Base-by-base conservation (phyloP, 1,284 basidiomycete species). In the Baeospora myosura region DNA sequence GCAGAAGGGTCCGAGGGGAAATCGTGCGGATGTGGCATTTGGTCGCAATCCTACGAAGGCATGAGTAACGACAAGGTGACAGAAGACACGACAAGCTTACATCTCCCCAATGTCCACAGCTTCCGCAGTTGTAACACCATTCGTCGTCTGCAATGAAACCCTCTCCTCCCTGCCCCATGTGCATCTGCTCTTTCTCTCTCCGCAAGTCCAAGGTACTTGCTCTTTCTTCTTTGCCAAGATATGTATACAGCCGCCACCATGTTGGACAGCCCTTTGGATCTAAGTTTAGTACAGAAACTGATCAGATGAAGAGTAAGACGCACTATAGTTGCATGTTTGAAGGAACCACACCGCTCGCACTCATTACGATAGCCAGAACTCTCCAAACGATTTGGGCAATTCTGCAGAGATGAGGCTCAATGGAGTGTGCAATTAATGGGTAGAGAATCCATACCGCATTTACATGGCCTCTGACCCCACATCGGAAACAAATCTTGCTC, bases 121-220 rank as follows among this genome's bases (percentile, higher is more conserved):
- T 62, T 20, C 87, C 89, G 54, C 92, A 96, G 55, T 91, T 92
- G 64, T 93, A 93, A 61, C 92, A 96, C 82, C 84, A 91, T 45
- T 76, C 68, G 51, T 83, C 82, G 42, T 65, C 66, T 6, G 74
- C 78, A 44, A 88, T 78, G 56, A 82, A 86, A 3, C 76, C 82
- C 57, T 88, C 84, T 7, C 84, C 82, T n/a, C 85, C 85, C 44
- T 79, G 54, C n/a, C 83, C 83, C 6, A 85, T 57, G 3, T 54
- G 52, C 5, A 78, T 53, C 2, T 62, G 52, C 41, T 65, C 68
- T 53, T 71, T 81, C 24, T 64, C 57, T 44, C 71, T 66, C 25
- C 84, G 73, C 20, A 45, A 51, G n/a, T 61, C 57, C 1, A 83
- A 56, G n/a, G 71, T 72, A 2, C 57, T 50, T 4, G 63, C 57